Evolutionary conservation across 2,329 filamentous ascomycete genomes (phyloP), one percentile per base, ranked within the genome.

Genomic region (Drechslerella coelobrocha): DNA sequence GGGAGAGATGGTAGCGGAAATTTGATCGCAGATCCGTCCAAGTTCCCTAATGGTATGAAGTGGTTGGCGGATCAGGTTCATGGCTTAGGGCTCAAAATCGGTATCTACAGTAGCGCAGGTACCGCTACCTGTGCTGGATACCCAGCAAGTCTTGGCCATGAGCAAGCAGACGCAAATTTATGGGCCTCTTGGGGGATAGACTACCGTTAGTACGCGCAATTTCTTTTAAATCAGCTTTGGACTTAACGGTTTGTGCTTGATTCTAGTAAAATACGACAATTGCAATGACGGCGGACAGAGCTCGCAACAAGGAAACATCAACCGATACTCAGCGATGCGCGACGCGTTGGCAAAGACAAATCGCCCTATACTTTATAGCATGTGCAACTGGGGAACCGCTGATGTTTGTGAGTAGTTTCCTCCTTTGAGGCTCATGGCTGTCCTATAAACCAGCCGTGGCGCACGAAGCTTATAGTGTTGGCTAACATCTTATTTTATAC

Each of bases 211-310:
- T 48, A 51, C 12, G 29, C 12, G 29, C 29, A 6, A 31, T 31
- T 31, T 12, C 12, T 6, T 12, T 31, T 31, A 6, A 31, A 6
- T 31, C 6, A 31, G 6, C 12, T 6, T 12, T 31, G 29, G 6
- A 6, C 12, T 31, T 31, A 12, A 31, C n/a, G n/a, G n/a, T n/a
- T n/a, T n/a, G n/a, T n/a, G n/a, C n/a, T 9, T 17, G 2, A 53
- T 45, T 61, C 2, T 48, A 62, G 59, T 62, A 9, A 77, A 54
- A 65, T 78, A 39, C 77, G 82, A 74, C 78, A 81, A 74, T 77
- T 78, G 55, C 80, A 80, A 31, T 80, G 82, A 73, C 80, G 81
- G 48, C 76, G 80, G 31, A 79, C 82, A 74, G 81, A 80, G 80
- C 78, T 81, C 0, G 79, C 81, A 57, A 78, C 81, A 57, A 82